Percentiles rank a stretch among this genome's conserved stretches.
These are phyloP conservation scores for Peterozyma xylosa DNA, from an alignment of 805 yeast species.

Conservation along the genomic window DNA sequence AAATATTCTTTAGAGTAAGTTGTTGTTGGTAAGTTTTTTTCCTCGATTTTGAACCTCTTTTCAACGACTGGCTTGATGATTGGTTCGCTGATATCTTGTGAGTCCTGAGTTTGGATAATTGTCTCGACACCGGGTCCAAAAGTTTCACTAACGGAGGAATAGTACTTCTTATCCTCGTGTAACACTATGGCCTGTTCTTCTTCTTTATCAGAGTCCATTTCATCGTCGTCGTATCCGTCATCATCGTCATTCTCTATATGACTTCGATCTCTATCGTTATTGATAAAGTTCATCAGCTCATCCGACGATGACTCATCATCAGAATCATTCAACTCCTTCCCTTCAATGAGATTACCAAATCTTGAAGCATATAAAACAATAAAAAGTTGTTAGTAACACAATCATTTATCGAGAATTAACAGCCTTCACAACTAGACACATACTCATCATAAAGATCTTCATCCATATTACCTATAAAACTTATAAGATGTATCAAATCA, in stretches of 20 bases:
- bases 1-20: slow-evolving; percentile 59
- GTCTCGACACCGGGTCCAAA: slow-evolving; percentile 64
- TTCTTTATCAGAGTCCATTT: slow-evolving; percentile 9
- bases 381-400: slow-evolving; percentile 1
- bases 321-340: slow-evolving; percentile 31
- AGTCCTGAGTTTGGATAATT: slow-evolving; percentile 41
- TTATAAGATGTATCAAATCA: too few relatives aligned
- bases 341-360: slow-evolving; percentile 61
- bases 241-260: slow-evolving; percentile 12
- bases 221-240: slow-evolving; percentile 16
- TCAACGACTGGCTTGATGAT: slow-evolving; percentile 46
- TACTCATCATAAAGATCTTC: slow-evolving; percentile 78
- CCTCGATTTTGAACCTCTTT: slow-evolving; percentile 40
- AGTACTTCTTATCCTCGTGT: slow-evolving; percentile 37
- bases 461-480: slow-evolving; percentile 19
- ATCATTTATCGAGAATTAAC: slow-evolving; percentile 14
- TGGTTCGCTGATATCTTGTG: slow-evolving; percentile 46
- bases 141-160: slow-evolving; percentile 34
- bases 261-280: slow-evolving; percentile 13
- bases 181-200: slow-evolving; percentile 23
- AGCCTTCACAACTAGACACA: slow-evolving; percentile 26
- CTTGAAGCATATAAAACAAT: slow-evolving; percentile 8
- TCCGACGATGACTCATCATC: slow-evolving; percentile 32
- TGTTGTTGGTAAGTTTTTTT: slow-evolving; percentile 47
- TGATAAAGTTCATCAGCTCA: slow-evolving; percentile 8